Percentiles rank a stretch among this genome's conserved stretches.
Conservation (phyloP, 2,329 filamentous ascomycete species). For the Pezicula neosporulosa region DNA sequence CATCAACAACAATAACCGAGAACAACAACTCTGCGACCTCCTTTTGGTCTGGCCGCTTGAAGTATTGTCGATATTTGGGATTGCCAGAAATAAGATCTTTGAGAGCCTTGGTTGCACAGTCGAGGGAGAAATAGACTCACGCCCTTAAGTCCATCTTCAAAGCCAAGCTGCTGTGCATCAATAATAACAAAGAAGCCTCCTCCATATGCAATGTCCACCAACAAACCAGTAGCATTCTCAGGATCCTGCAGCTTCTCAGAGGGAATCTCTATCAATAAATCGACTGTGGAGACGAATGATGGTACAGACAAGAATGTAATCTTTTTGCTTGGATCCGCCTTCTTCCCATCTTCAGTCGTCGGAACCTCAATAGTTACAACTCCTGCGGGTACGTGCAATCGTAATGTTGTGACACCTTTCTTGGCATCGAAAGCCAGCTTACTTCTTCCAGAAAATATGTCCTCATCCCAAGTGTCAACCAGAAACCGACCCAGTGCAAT, state of each 20-base stretch:
- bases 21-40: neutral
- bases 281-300: neutral
- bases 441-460: neutral
- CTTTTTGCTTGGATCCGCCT: neutral
- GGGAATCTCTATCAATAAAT: neutral
- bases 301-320: neutral
- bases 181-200: neutral
- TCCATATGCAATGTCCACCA: neutral
- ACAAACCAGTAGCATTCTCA: neutral
- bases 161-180: neutral
- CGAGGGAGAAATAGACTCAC: neutral
- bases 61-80: neutral
- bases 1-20: neutral
- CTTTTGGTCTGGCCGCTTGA: neutral
- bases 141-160: neutral
- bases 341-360: neutral
- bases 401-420: neutral
- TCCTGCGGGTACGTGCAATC: neutral
- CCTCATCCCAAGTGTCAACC: constrained; percentile 1
- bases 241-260: neutral
- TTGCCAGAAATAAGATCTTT: neutral
- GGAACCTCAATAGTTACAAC: neutral
- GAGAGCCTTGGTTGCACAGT: neutral
- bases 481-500: constrained; percentile 1
- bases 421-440: neutral